phyloP scores from a whole-genome alignment of 441 rosid genomes.

The Biscutella laevigata region DNA sequence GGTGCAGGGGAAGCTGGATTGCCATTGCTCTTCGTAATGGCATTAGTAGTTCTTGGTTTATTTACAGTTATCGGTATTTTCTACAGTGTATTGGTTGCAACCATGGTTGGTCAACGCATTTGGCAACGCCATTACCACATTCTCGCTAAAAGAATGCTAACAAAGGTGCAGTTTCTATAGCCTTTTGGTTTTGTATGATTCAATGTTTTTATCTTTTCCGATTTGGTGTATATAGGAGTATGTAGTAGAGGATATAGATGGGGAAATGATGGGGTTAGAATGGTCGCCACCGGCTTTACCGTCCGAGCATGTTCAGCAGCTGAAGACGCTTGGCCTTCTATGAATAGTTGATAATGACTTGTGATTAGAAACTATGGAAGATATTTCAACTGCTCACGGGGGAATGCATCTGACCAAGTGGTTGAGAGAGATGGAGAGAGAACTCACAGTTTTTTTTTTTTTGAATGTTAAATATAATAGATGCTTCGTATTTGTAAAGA shows the following conservation, averaged over 20 bases:
- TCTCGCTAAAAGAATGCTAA: slow-evolving; percentile 95
- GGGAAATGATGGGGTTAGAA: slow-evolving; percentile 71
- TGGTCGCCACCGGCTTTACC: slow-evolving; percentile 93
- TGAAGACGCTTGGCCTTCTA: slow-evolving; percentile 82
- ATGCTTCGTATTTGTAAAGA: slow-evolving; percentile 20
- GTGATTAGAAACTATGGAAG: slow-evolving; percentile 7
- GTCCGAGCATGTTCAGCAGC: slow-evolving; percentile 80
- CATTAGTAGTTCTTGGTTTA: slow-evolving; percentile 75
- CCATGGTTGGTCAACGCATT: slow-evolving; percentile 98
- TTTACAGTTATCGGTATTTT: slow-evolving; percentile 94
- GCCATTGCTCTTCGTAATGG: slow-evolving; percentile 78
- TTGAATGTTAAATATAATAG: slow-evolving; percentile 1
- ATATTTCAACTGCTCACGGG: slow-evolving; percentile 2
- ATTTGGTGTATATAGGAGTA: slow-evolving; percentile 48
- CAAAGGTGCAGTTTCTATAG: slow-evolving; percentile 49
- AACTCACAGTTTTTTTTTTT: slow-evolving; percentile 5
- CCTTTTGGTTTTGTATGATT: not conserved
- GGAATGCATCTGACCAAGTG: not conserved
- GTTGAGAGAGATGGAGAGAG: too few species aligned
- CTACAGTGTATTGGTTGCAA: slow-evolving; percentile 94
- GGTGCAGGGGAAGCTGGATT: slow-evolving; percentile 99
- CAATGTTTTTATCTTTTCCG: not conserved
- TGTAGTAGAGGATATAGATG: slow-evolving; percentile 97
- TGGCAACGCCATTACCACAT: slow-evolving; percentile 99
- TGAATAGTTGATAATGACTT: slow-evolving; percentile 26